These are phyloP conservation scores for Pelargonium cotyledonis DNA, from an alignment of 441 rosid genomes.

Conservation along the genomic window DNA sequence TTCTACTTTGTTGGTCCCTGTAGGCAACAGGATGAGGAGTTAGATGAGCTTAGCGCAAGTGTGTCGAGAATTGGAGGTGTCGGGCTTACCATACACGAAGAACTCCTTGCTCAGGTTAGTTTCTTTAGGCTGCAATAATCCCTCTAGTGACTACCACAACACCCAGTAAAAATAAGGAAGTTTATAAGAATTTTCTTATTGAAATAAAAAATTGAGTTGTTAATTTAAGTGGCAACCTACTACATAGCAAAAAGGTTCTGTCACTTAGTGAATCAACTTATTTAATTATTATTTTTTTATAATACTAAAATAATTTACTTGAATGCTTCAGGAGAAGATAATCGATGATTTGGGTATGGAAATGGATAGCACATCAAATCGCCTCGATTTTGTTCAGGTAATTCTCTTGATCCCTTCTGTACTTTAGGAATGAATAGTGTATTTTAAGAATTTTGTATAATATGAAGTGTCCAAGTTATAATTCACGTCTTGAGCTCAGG, in stretches of 20 bases:
- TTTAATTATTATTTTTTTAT: neutral
- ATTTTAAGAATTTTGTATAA: neutral
- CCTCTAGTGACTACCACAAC: neutral
- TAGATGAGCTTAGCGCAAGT: constrained; percentile 91
- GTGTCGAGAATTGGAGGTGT: constrained; percentile 94
- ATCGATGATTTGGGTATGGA: constrained; percentile 72
- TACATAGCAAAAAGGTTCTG: neutral
- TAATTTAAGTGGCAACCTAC: neutral
- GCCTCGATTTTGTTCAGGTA: constrained; percentile 98
- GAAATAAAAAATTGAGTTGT: neutral
- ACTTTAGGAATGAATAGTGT: neutral
- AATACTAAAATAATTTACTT: constrained; percentile 14
- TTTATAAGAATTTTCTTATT: neutral
- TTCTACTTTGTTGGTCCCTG: constrained; percentile 16
- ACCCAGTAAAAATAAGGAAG: neutral
- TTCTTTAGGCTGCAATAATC: constrained; percentile 13
- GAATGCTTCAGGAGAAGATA: constrained; percentile 65
- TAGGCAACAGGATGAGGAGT: constrained; percentile 97
- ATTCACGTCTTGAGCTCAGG: neutral
- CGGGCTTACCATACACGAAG: constrained; percentile 95
- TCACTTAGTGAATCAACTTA: neutral
- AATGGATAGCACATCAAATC: constrained; percentile 90
- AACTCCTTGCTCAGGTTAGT: constrained; percentile 77
- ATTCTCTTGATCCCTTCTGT: constrained; percentile 7
- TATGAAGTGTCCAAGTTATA: neutral